phyloP scores from a whole-genome alignment of 306 rosid species.

The Vigna nakashimae region DNA sequence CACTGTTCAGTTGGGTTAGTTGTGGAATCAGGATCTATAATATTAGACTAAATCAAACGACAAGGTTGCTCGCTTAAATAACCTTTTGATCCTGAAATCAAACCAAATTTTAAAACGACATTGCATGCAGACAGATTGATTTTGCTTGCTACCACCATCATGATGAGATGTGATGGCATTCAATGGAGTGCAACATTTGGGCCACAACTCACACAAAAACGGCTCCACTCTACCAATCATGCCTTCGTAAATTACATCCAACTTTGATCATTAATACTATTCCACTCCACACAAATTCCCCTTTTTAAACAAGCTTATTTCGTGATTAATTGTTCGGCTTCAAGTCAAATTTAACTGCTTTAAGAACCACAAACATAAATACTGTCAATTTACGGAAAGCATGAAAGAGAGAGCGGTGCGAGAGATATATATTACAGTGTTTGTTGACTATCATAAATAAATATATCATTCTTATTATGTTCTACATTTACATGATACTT shows the following conservation, averaged over 20 bases:
- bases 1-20: conserved; percentile 39
- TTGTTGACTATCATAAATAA: not conserved
- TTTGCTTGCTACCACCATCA: conserved; percentile 35
- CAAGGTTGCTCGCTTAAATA: not conserved
- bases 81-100: conserved; percentile 30
- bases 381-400: conserved; percentile 11
- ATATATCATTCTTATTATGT: not conserved
- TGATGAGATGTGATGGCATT: conserved; percentile 41
- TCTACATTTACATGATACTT: not conserved
- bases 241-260: conserved; percentile 17
- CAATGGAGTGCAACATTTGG: conserved; percentile 41
- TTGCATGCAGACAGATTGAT: conserved; percentile 48
- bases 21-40: conserved; percentile 27
- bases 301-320: conserved; percentile 9
- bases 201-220: conserved; percentile 23
- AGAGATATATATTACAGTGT: too few species aligned
- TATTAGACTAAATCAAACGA: not conserved
- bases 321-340: not conserved
- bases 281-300: conserved; percentile 13
- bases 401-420: conserved; percentile 5
- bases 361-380: not conserved
- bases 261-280: conserved; percentile 29
- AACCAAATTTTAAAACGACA: conserved; percentile 42
- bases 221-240: conserved; percentile 24
- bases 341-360: conserved; percentile 13